Evolutionary conservation across 768 basidiomycete genomes (phyloP), one percentile per base, ranked within the genome.

Genomic region (Termitomyces sp.): DNA sequence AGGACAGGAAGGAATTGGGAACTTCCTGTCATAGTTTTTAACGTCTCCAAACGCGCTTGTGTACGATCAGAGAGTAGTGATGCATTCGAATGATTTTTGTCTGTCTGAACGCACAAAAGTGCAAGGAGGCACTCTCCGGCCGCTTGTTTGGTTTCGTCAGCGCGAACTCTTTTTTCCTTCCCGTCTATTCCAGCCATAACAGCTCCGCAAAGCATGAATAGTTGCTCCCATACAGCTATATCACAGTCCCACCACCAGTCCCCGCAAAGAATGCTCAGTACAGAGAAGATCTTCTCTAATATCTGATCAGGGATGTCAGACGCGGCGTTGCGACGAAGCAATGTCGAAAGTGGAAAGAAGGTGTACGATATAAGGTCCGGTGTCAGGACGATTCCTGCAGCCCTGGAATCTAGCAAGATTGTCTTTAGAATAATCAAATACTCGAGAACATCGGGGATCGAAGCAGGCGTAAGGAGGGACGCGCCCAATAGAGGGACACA

Each of bases 211-310:
- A 92, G 74, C 76, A 86, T 88, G 69, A 95, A 91, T 26, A 94
- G 73, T 65, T 97, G 93, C 65, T 89, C 86, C 94, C 94, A 95
- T 27, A 84, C 70, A 54, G 76, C 76, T 37, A 82, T 49, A 46
- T 92, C 90, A 67, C 87, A 86, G 20, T 76, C 75, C 89, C 90
- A 91, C 91, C 92, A 94, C 87, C 91, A 92, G n/a, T 77, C 73
- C 20, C 84, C 78, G 61, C 80, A 84, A 26, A 98, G 75, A 1
- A 80, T 63, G 3, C 74, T 67, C 31, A 96, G 73, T 13, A 81
- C 73, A 26, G 75, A 64, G 58, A 97, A 76, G 22, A 94, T 70
- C 55, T 80, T 83, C 71, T 97, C 92, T 47, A 96, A 73, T 31
- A 94, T 72, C 63, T 87, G 87, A 64, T 94, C 87, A 8, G 92